Evolutionary conservation across 345 rosid genomes (phyloP), one percentile per base, ranked within the genome.

Genomic region (Mercurialis annua): DNA sequence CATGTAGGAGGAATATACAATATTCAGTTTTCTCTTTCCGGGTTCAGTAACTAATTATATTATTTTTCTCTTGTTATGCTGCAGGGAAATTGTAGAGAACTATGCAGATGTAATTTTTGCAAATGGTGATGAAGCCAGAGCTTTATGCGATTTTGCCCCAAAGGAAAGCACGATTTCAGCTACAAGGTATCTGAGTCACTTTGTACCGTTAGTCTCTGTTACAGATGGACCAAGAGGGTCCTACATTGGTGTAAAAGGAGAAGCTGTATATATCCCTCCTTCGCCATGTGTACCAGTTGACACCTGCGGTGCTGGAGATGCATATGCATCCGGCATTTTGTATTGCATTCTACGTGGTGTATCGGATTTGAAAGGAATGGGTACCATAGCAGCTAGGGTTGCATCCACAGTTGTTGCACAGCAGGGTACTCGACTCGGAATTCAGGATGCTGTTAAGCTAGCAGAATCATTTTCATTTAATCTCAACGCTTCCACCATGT

Each of bases 221-320:
- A 93, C 97, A 0, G 97, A 93, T 68, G 97, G 98, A 29, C 88
- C 80, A 18, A 85, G 77, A 71, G 97, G 98, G 11, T 90, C 98
- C 31, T 90, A 90, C 73, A 83, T 93, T 40, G 98, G 98, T 21
- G 86, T 89, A 6, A 93, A 89, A 81, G 98, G 98, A 78, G 98
- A 93, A 79, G 96, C 97, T 59, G 80, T 90, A 74, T 93, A 82
- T 77, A 73, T 93, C 48, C 90, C 97, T 64, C 96, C 97, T 31
- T 84, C 88, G 8, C 91, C 90, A 23, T 90, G 97, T 54, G 82
- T 83, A 30, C 97, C 94, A 0, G 73, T 85, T 16, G 98, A 90
- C 72, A 90, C 96, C 0, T 89, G 98, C 56, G 97, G 98, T 56
- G 97, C 97, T 0, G 98, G 98, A 59, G 96, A 93, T 70, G 97